phyloP scores from a whole-genome alignment of 371 early-diverging fungal genomes.

The Phascolomyces articulosus region DNA sequence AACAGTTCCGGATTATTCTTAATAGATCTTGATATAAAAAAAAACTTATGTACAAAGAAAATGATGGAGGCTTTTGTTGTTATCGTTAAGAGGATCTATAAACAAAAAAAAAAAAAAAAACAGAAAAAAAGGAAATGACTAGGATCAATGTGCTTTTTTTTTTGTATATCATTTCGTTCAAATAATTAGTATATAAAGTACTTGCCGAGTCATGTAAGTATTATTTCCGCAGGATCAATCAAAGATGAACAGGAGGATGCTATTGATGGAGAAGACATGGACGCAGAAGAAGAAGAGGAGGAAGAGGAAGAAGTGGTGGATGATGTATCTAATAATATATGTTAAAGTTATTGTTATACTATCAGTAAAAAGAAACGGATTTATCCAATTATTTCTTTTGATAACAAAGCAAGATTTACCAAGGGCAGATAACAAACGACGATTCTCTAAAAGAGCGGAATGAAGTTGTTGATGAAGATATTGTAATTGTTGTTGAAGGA shows the following conservation, averaged over 20 bases:
- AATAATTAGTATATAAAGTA: background rate
- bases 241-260: background rate
- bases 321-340: too few species aligned
- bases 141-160: slow-evolving; percentile 4
- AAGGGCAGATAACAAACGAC: background rate
- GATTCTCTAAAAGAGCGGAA: background rate
- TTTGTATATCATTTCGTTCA: background rate
- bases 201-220: background rate
- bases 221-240: background rate
- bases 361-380: too few species aligned
- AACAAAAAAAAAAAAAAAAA: background rate
- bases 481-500: background rate
- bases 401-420: too few species aligned
- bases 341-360: too few species aligned
- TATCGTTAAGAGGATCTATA: background rate
- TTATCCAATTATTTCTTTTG: too few species aligned
- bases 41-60: too few species aligned
- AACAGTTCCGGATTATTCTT: too few species aligned
- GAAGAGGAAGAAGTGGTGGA: too few species aligned
- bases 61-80: too few species aligned
- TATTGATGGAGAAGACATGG: background rate
- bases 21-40: too few species aligned
- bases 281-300: background rate
- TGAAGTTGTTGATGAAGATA: slow-evolving; percentile 1
- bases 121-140: background rate